Evolutionary conservation across 2,329 filamentous ascomycete genomes (phyloP).

Genomic region (Colletotrichum sp.): DNA sequence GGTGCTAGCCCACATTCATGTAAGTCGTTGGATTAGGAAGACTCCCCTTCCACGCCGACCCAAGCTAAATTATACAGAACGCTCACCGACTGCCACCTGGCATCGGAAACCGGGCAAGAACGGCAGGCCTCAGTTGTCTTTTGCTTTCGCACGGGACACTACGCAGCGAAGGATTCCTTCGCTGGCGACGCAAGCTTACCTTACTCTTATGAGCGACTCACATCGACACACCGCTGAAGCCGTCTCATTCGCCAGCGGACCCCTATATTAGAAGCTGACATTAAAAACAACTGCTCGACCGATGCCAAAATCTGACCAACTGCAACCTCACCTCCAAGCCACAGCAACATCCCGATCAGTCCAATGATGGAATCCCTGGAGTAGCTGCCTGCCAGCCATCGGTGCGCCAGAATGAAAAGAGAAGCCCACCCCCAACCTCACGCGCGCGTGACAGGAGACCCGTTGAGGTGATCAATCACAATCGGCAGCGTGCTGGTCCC

Average conservation of each 20-base stretch:
- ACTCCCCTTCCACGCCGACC: background rate
- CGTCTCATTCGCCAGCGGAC: background rate
- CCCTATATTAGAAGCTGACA: slow-evolving; percentile 7
- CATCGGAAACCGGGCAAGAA: background rate
- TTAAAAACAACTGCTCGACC: background rate
- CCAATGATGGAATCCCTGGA: background rate
- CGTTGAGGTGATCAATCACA: slow-evolving; percentile 11
- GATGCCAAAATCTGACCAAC: background rate
- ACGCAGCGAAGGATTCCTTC: background rate
- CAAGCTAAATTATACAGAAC: background rate
- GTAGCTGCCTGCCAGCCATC: background rate
- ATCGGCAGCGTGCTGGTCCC: slow-evolving; percentile 1
- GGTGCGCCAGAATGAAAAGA: background rate
- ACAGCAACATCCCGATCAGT: background rate
- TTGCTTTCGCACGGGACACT: background rate
- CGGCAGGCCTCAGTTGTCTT: background rate
- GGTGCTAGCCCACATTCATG: slow-evolving; percentile 2
- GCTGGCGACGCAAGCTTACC: background rate
- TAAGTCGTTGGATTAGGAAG: slow-evolving; percentile 19
- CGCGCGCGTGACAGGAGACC: slow-evolving; percentile 4
- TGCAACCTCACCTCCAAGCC: background rate
- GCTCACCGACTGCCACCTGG: slow-evolving; percentile 17
- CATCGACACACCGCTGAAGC: background rate
- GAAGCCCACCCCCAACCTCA: slow-evolving; percentile 7
- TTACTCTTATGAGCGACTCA: background rate